These are phyloP conservation scores for Cyclaneusma minus DNA, from an alignment of 2,329 filamentous ascomycete species.

Conservation along the genomic window DNA sequence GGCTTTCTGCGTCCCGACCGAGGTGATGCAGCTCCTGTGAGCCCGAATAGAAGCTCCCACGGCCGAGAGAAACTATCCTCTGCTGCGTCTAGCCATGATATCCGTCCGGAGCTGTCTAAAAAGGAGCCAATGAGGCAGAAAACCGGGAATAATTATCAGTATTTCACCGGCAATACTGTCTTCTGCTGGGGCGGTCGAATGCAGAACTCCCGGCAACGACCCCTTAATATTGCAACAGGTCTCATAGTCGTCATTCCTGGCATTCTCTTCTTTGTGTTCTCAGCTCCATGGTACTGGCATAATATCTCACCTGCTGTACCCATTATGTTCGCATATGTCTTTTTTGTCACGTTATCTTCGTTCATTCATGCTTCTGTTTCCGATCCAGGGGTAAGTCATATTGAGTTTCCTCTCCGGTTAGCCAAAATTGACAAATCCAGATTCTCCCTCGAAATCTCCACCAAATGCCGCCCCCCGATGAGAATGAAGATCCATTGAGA, in stretches of 20 bases:
- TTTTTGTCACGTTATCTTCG: slow-evolving; percentile 79
- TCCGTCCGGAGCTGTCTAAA: slow-evolving; percentile 9
- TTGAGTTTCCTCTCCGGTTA: slow-evolving; percentile 1
- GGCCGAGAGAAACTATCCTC: slow-evolving; percentile 78
- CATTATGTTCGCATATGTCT: slow-evolving; percentile 80
- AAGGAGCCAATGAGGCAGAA: slow-evolving; percentile 19
- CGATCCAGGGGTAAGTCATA: slow-evolving; percentile 69
- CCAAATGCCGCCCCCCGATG: slow-evolving; percentile 61
- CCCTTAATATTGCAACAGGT: slow-evolving; percentile 79
- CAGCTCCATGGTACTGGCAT: slow-evolving; percentile 72
- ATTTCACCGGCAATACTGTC: slow-evolving; percentile 84
- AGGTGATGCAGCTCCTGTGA: slow-evolving; percentile 30
- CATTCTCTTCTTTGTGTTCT: slow-evolving; percentile 72
- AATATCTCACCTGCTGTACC: slow-evolving; percentile 80
- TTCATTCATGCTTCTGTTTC: slow-evolving; percentile 86
- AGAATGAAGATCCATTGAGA: slow-evolving; percentile 65
- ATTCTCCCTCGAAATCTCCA: slow-evolving; percentile 89
- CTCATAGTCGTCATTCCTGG: slow-evolving; percentile 65
- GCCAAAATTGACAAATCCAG: slow-evolving; percentile 28
- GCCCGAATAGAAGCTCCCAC: slow-evolving; percentile 39
- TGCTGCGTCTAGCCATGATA: slow-evolving; percentile 55
- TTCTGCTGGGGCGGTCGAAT: slow-evolving; percentile 78
- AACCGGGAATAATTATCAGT: slow-evolving; percentile 67
- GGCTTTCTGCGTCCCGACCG: slow-evolving; percentile 52
- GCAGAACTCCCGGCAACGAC: slow-evolving; percentile 75